These are phyloP conservation scores for Clarireedia homoeocarpa DNA, from an alignment of 2,329 filamentous ascomycete species.

Conservation along the genomic window DNA sequence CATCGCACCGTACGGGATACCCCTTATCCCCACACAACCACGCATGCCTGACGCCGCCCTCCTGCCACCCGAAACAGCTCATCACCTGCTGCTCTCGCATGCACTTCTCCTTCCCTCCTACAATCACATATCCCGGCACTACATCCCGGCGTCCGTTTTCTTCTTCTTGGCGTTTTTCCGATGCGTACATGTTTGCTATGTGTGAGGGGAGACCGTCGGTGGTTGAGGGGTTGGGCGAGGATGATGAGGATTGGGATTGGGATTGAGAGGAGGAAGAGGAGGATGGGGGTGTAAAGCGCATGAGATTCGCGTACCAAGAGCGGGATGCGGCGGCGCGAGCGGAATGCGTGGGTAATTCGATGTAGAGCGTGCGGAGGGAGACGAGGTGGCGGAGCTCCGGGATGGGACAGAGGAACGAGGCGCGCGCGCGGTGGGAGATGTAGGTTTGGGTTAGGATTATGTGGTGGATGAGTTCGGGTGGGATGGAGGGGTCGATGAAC, in stretches of 20 bases:
- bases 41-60: not conserved
- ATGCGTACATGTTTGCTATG: not conserved
- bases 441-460: constrained; percentile 5
- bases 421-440: not conserved
- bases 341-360: not conserved
- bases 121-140: not conserved
- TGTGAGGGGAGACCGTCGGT: not conserved
- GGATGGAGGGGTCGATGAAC: not conserved
- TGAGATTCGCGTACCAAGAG: not conserved
- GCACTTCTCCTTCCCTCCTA: not conserved
- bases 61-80: constrained; percentile 5
- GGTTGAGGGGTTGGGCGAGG: not conserved
- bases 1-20: not conserved
- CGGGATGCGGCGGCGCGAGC: not conserved
- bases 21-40: constrained; percentile 3
- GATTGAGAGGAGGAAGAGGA: not conserved
- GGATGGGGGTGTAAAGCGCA: not conserved
- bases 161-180: not conserved
- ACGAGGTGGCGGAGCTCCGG: not conserved
- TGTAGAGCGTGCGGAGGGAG: not conserved
- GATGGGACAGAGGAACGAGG: constrained; percentile 1
- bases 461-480: not conserved
- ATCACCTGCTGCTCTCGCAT: constrained; percentile 6
- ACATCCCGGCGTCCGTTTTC: not conserved
- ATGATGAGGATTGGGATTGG: too few relatives aligned